Evolutionary conservation across 345 rosid genomes (phyloP), one percentile per base, ranked within the genome.

Genomic region (Ceriops decandra): DNA sequence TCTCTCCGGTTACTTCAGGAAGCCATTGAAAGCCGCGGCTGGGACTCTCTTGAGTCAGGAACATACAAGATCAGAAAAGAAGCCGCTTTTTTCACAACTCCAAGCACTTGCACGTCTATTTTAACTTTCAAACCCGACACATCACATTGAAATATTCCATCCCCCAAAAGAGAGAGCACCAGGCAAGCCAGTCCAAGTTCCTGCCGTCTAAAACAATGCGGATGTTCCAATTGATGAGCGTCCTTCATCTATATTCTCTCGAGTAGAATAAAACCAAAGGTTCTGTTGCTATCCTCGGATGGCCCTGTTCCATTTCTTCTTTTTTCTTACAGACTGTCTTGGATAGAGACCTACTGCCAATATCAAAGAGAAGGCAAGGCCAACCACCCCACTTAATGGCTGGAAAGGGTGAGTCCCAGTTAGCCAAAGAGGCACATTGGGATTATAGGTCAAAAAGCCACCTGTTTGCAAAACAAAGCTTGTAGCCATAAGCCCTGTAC

Each of bases 371-470:
- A 83, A 84, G 59, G 76, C 78, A 75, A 89, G 68, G 66, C 98
- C 98, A 33, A 89, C 88, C 15, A 79, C 69, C 69, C 97, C 98
- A 35, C 90, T 85, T 49, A 91, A 89, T 51, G 98, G 96, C 80
- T 91, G 88, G 66, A 83, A 84, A 2, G 89, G 90, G 62, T 77
- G 86, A 66, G 74, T 83, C 38, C 91, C 91, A 1, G 86, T 83
- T 8, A 89, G 36, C 98, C 95, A 93, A 13, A 63, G 60, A 26
- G 97, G 87, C 35, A 68, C 74, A 57, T 72, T 77, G 51, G 78
- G 60, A 27, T 75, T 77, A 67, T 80, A 84, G 16, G 72, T 78
- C 57, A 89, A 72, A 72, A 88, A 77, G 64, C 96, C 88, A 59
- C 97, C 88, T 6, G 76, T 78, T 72, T 88, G 85, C 57, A 93